Base-by-base conservation (phyloP, 306 rosid genomes). In the Coriaria nepalensis region DNA sequence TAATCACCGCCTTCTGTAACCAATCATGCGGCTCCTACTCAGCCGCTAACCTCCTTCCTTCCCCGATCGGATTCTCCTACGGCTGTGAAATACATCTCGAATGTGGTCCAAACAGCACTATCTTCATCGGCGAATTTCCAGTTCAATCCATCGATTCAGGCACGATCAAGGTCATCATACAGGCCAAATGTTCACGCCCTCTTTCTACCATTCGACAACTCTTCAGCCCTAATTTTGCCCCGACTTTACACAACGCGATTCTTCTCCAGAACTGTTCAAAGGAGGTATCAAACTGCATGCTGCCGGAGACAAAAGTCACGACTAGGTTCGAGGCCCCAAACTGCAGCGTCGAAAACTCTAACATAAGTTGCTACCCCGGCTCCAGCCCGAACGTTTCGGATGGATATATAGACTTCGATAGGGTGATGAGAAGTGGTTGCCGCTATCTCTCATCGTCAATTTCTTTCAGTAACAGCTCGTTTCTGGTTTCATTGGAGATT, bases 11-110 rank as follows among this genome's bases (percentile, higher is more conserved):
- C 40, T 6, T 35, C 6, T 90, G 95, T 61, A 36, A 47, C 7
- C 75, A 60, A 37, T 40, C 87, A 64, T 90, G 98, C 58, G 67
- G 63, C 42, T 11, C 73, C 50, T 2, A 35, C 14, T 10, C 42
- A 0, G 13, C 2, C 6, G 7, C 4, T 36, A 36, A 5, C 33
- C 14, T 66, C 29, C 20, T 33, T 68, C 35, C 68, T 49, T 73
- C 72, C 64, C 95, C 95, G 0, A 75, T 90, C 12, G 98, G 98
- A 6, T 85, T 82, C 78, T 85, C 95, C 39, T 52, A 70, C 68
- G 87, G 64, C 49, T 90, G 95, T 55, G 10, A 13, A 56, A 77
- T 90, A 71, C 83, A 54, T 15, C 75, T 90, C 34, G 62, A 67
- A 56, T 90, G 94, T 65, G 62, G 47, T 12, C 14, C 52, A 12